Percentiles rank a stretch among this genome's conserved stretches.
Conservation (phyloP, 768 basidiomycete genomes). For the Tulasnella sp. region DNA sequence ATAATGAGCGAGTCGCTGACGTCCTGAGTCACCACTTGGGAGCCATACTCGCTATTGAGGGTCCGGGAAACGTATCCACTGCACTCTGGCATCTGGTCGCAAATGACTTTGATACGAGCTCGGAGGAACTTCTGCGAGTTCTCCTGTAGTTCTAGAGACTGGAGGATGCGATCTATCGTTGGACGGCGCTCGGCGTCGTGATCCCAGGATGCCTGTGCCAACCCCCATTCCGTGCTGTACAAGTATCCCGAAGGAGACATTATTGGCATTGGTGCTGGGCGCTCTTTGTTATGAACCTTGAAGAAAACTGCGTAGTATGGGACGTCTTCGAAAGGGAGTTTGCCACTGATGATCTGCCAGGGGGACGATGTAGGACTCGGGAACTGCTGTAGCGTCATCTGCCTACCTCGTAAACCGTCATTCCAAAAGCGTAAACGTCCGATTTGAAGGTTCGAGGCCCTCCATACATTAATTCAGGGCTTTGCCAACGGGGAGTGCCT, state of each 20-base stretch:
- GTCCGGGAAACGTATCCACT: neutral
- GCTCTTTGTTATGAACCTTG: neutral
- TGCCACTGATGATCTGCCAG: neutral
- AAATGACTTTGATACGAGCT: neutral
- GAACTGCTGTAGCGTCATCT: neutral
- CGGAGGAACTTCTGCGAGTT: neutral
- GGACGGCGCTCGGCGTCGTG: neutral
- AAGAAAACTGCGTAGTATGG: neutral
- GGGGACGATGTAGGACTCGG: neutral
- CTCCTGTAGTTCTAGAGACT: neutral
- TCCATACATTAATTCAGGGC: neutral
- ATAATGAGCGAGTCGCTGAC: neutral
- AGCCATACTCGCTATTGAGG: neutral
- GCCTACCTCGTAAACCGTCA: neutral
- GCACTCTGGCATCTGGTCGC: neutral
- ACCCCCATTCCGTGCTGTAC: neutral
- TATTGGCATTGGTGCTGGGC: neutral
- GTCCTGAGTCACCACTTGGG: neutral
- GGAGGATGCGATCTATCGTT: neutral
- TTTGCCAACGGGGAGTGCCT: neutral
- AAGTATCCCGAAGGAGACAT: neutral
- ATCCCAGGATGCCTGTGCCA: neutral
- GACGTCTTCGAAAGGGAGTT: neutral
- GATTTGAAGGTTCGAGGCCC: neutral
- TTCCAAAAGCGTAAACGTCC: conserved; percentile 9